These are phyloP conservation scores for Colletotrichum paranaense DNA, from an alignment of 2,329 filamentous ascomycete species.

Conservation along the genomic window DNA sequence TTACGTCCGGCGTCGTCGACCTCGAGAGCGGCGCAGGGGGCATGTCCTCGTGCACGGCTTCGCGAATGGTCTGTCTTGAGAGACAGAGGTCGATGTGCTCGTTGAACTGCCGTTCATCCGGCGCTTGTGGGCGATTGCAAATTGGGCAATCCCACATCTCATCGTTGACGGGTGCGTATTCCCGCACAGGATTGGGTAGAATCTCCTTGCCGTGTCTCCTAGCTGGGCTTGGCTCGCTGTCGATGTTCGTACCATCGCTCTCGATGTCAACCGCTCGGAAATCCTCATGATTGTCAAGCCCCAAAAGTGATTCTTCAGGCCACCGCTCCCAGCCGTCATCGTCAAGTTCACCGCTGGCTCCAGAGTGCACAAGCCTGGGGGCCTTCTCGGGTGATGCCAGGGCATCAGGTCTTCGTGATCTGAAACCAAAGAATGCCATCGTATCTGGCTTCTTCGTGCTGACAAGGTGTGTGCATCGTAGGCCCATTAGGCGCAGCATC, in stretches of 20 bases:
- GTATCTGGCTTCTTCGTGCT: conserved; percentile 85
- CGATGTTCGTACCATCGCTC: conserved; percentile 68
- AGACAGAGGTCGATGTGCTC: conserved; percentile 93
- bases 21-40: conserved; percentile 36
- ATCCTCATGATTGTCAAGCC: conserved; percentile 35
- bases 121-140: conserved; percentile 79
- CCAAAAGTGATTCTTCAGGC: conserved; percentile 71
- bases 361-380: conserved; percentile 45
- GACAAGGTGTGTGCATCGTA: conserved; percentile 88
- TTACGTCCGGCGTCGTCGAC: conserved; percentile 48
- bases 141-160: conserved; percentile 89
- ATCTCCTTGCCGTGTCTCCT: conserved; percentile 64
- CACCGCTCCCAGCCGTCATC: conserved; percentile 73
- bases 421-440: conserved; percentile 81
- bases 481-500: conserved; percentile 85
- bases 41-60: conserved; percentile 74
- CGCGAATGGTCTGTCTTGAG: conserved; percentile 85
- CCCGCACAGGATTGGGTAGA: conserved; percentile 55
- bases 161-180: conserved; percentile 47
- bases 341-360: conserved; percentile 46
- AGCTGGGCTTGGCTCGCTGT: conserved; percentile 51
- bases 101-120: conserved; percentile 85
- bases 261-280: conserved; percentile 47
- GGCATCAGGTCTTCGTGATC: conserved; percentile 42
- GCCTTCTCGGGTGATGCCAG: conserved; percentile 36